Evolutionary conservation across 805 yeast genomes (phyloP), one percentile per base, ranked within the genome.

Genomic region (Yarrowia divulgata): DNA sequence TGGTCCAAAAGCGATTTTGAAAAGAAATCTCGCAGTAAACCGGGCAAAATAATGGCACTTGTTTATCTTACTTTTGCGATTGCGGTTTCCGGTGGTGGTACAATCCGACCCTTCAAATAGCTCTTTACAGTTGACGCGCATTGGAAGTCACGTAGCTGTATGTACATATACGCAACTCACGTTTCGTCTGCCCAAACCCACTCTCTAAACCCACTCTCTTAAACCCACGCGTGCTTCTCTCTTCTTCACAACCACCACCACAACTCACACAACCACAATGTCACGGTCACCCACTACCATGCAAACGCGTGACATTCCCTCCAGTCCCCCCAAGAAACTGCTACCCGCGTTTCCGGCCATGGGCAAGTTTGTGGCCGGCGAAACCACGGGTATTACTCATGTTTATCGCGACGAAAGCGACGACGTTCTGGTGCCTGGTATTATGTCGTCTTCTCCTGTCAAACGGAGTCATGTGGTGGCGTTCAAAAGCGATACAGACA

Each of bases 281-380:
- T 4, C 19, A 10, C 12, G 9, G 19, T 42, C 18, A 8, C 18
- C 37, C 37, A n/a, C 46, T 10, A 42, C 46, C 46, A 42, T 40
- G 46, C 9, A 9, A 8, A 8, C n/a, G 29, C 29, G 29, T 18
- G 54, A n/a, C 54, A 45, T 60, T 12, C 52, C 66, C 35, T 60
- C 66, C 8, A 60, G 66, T 14, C 66, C 66, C 29, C 66, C 52
- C 34, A 60, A 60, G 42, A 60, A 60, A 40, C 37, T 63, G 46
- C 57, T 63, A 2, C 68, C 68, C 12, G 68, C 68, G 16, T 63
- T 63, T 23, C 68, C 68, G n/a, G 46, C 68, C 45, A 63, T 63
- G 68, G 68, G 68, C 45, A 63, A 63, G 68, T 63, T 63, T 39
- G 48, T 63, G 13, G 57, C 68, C 3, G 68, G 68, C 1, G 68